These are phyloP conservation scores for Ceratobasidium sp. DNA, from an alignment of 1,284 basidiomycete species.

Conservation along the genomic window DNA sequence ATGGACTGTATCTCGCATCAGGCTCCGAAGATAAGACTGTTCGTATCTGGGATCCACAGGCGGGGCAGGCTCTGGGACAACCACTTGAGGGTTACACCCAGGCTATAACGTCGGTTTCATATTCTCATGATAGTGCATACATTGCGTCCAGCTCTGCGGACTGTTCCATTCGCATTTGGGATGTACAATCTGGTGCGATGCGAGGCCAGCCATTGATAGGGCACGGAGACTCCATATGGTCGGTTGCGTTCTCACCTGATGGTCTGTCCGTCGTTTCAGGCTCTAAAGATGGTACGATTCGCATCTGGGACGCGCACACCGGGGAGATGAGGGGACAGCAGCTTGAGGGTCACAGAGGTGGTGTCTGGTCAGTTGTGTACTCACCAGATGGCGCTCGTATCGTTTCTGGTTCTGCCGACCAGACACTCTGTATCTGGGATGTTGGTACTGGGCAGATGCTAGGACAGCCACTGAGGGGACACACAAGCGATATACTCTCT, in stretches of 20 bases:
- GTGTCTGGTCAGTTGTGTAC: background rate
- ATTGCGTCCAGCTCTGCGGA: background rate
- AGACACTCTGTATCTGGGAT: slow-evolving; percentile 14
- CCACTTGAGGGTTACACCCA: too few relatives aligned
- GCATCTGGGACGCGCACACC: background rate
- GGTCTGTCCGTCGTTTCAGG: background rate
- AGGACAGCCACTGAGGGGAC: background rate
- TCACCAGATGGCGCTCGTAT: background rate
- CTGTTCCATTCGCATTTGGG: background rate
- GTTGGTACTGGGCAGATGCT: background rate
- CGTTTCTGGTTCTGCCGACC: background rate
- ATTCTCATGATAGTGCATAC: background rate
- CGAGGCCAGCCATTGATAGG: background rate
- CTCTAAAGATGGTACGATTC: background rate
- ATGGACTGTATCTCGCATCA: too few relatives aligned
- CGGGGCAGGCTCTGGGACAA: too few relatives aligned
- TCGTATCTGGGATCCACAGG: too few relatives aligned
- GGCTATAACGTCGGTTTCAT: background rate
- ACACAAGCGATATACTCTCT: background rate
- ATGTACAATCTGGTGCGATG: background rate
- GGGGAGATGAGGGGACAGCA: background rate
- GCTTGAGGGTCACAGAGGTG: background rate
- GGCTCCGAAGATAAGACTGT: too few relatives aligned
- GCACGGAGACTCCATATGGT: background rate
- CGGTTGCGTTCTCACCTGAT: background rate